Percentiles rank a stretch among this genome's conserved stretches.
These are phyloP conservation scores for Arabidopsis suecica DNA, from an alignment of 345 rosid species.

Conservation along the genomic window DNA sequence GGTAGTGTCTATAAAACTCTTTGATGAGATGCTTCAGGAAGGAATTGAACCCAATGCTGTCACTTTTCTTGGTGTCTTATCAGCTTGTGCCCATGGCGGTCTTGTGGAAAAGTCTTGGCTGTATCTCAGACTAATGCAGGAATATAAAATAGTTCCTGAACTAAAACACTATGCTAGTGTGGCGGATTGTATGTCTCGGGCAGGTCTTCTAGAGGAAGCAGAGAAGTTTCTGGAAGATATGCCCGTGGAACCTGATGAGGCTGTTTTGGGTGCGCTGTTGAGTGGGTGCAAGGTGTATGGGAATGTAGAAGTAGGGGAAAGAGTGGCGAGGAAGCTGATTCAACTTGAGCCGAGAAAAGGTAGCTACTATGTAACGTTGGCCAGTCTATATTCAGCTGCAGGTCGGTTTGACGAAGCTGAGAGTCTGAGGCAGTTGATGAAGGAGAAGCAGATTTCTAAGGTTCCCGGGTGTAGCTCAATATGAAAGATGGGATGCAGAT, in stretches of 20 bases:
- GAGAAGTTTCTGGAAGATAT: slow-evolving; percentile 58
- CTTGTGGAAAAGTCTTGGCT: slow-evolving; percentile 53
- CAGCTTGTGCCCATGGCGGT: slow-evolving; percentile 73
- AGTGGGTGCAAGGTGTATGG: slow-evolving; percentile 62
- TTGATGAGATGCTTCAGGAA: slow-evolving; percentile 49
- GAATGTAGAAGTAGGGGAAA: slow-evolving; percentile 62
- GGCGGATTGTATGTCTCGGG: slow-evolving; percentile 66
- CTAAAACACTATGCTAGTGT: slow-evolving; percentile 63
- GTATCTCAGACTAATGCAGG: slow-evolving; percentile 53
- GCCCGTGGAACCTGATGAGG: slow-evolving; percentile 68
- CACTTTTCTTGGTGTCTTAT: slow-evolving; percentile 69
- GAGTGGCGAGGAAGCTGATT: slow-evolving; percentile 62
- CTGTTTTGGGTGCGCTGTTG: slow-evolving; percentile 60
- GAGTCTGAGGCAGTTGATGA: slow-evolving; percentile 57
- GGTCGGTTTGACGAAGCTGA: slow-evolving; percentile 63
- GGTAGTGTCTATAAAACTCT: slow-evolving; percentile 46
- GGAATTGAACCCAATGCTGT: slow-evolving; percentile 59
- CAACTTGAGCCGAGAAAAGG: slow-evolving; percentile 55
- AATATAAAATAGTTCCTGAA: slow-evolving; percentile 49
- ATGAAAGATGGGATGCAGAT: slow-evolving; percentile 38
- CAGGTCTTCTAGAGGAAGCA: slow-evolving; percentile 65
- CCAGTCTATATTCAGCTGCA: slow-evolving; percentile 54
- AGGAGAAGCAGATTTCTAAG: slow-evolving; percentile 51
- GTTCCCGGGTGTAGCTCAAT: slow-evolving; percentile 59
- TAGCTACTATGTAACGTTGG: slow-evolving; percentile 60